Evolutionary conservation across 306 rosid species (phyloP).

Genomic region (Prunus salicina): DNA sequence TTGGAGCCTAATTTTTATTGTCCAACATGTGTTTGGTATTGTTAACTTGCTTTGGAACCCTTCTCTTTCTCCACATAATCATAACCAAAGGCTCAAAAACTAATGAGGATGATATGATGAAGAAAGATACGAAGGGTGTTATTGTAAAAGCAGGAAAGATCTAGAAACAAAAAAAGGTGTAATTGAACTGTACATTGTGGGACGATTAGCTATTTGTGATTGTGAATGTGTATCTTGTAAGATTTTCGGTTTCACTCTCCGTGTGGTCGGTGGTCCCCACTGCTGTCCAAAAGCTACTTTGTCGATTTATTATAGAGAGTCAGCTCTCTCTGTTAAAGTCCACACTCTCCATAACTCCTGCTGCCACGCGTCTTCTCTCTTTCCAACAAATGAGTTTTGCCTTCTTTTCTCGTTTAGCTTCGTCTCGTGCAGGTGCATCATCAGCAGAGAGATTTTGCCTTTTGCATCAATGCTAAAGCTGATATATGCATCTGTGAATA

Average conservation of each 20-base stretch:
- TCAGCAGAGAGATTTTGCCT: neutral
- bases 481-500: neutral
- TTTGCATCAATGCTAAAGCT: neutral
- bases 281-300: slow-evolving; percentile 56
- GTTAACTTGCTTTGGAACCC: too few species aligned
- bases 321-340: slow-evolving; percentile 19
- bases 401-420: neutral
- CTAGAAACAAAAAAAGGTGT: neutral
- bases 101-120: neutral
- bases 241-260: slow-evolving; percentile 21
- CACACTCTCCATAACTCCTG: slow-evolving; percentile 9
- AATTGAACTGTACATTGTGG: neutral
- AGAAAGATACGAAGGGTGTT: slow-evolving; percentile 14
- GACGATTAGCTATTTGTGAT: neutral
- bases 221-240: neutral
- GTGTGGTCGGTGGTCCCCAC: slow-evolving; percentile 37
- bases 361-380: slow-evolving; percentile 53
- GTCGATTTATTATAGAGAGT: slow-evolving; percentile 36
- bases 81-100: neutral
- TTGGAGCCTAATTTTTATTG: too few species aligned
- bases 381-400: neutral
- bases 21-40: too few species aligned
- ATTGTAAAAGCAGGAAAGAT: neutral
- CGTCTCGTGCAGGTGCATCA: neutral
- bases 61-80: too few species aligned